Conservation (phyloP, 306 rosid genomes). For the Quercus cerris region DNA sequence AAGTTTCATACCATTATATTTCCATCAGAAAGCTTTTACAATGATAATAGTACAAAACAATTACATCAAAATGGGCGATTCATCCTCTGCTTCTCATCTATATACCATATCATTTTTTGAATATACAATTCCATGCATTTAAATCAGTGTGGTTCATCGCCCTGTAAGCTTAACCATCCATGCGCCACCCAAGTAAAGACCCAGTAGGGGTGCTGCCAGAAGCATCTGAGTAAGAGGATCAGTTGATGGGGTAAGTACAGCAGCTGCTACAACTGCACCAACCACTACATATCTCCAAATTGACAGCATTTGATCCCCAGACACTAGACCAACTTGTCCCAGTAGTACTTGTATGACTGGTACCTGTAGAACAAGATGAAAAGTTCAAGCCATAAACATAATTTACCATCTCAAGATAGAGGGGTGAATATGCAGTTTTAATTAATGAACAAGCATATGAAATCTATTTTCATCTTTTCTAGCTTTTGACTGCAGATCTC, state of each 20-base stretch:
- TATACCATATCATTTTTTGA: constrained; percentile 31
- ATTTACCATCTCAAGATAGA: neutral
- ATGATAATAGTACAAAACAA: neutral
- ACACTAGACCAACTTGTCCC: constrained; percentile 81
- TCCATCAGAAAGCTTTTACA: constrained; percentile 4
- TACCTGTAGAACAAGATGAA: constrained; percentile 47
- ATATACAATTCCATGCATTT: constrained; percentile 32
- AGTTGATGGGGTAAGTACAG: constrained; percentile 82
- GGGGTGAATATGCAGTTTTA: neutral
- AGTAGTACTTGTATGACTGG: constrained; percentile 80
- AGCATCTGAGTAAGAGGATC: constrained; percentile 91
- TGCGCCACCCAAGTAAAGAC: constrained; percentile 92
- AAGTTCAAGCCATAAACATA: neutral
- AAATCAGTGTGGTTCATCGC: constrained; percentile 34
- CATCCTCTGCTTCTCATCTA: neutral
- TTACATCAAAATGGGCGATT: constrained; percentile 12
- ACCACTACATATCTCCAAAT: constrained; percentile 97
- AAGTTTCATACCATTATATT: neutral
- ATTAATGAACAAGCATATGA: neutral
- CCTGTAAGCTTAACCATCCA: constrained; percentile 87
- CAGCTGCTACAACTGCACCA: constrained; percentile 90
- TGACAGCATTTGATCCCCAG: constrained; percentile 94
- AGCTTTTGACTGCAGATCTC: neutral
- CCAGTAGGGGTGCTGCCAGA: constrained; percentile 77
- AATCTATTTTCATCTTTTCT: neutral